Base-by-base conservation (phyloP, 148 eudicot species). In the Vaccinium myrtillus region DNA sequence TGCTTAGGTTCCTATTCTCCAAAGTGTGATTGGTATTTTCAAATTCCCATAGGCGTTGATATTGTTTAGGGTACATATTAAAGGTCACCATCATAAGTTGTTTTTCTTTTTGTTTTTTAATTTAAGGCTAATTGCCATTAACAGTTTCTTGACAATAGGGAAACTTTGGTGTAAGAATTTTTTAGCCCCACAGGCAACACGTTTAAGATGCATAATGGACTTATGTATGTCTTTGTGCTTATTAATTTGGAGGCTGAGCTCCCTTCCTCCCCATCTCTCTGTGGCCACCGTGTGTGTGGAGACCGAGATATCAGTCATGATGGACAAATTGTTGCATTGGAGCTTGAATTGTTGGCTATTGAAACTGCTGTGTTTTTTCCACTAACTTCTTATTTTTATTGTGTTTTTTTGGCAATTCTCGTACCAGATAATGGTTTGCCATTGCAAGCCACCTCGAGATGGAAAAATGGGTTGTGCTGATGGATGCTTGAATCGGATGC, bases 401-500 rank as follows among this genome's bases (percentile, higher is more conserved):
- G 54, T 53, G 51, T 49, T 55, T 58, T 84, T 82, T 59, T 69
- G 78, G 32, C 4, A 65, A 70, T 81, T 83, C 86, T 86, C 13
- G 30, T 75, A 84, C 86, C 91, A 96, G 99, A 86, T 97, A 81
- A 97, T 97, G 99, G 95, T 97, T 81, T 97, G 99, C 90, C 93
- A 93, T 80, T 97, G 99, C 95, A 95, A 95, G 89, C 88, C 90
- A 84, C 91, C 98, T 25, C 81, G 56, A 75, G 90, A 91, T 85
- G 98, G 98, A 78, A 88, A 89, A 75, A 81, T 91, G 89, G 99
- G 99, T 67, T 97, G 99, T 91, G 92, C 96, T 54, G 93, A 81
- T 90, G 94, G 90, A 86, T 97, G 99, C 90, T 86, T 97, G 90
- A 97, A 97, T 88, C 91, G 98, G 81, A 94, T 97, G 95, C 93